phyloP scores from a whole-genome alignment of 2,329 filamentous ascomycete species.

The Ophiocordyceps australis region DNA sequence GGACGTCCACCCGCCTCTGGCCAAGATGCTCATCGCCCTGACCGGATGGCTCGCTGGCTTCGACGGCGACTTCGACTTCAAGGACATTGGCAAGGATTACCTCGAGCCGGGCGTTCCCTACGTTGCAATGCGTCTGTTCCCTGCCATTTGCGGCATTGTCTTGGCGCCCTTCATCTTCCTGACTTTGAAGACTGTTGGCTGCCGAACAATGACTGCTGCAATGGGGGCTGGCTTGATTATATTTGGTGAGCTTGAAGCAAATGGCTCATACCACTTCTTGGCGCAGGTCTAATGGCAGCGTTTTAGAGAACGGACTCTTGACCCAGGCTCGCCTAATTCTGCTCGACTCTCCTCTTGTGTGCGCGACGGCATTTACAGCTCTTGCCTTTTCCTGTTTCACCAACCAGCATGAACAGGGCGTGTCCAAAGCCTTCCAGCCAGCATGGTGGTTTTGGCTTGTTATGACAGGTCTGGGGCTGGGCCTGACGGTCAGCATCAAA shows the following conservation, averaged over 20 bases:
- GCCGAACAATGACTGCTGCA: slow-evolving; percentile 67
- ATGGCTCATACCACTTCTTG: too few species aligned
- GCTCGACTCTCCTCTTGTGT: slow-evolving; percentile 85
- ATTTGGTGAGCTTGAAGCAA: slow-evolving; percentile 79
- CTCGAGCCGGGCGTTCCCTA: slow-evolving; percentile 88
- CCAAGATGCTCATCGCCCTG: slow-evolving; percentile 90
- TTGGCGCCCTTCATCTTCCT: slow-evolving; percentile 88
- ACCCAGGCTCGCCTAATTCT: slow-evolving; percentile 93
- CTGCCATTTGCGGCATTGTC: slow-evolving; percentile 74
- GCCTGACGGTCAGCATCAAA: slow-evolving; percentile 87
- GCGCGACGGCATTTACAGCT: slow-evolving; percentile 82
- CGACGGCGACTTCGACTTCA: slow-evolving; percentile 93
- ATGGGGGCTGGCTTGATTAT: slow-evolving; percentile 77
- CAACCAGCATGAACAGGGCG: slow-evolving; percentile 91
- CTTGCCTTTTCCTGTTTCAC: slow-evolving; percentile 84
- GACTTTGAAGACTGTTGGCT: slow-evolving; percentile 79
- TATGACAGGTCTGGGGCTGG: slow-evolving; percentile 71
- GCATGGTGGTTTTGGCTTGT: slow-evolving; percentile 98
- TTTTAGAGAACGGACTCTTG: slow-evolving; percentile 87
- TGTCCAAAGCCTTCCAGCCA: slow-evolving; percentile 67
- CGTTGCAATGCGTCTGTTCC: slow-evolving; percentile 90
- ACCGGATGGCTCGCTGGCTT: slow-evolving; percentile 92
- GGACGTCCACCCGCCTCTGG: slow-evolving; percentile 97
- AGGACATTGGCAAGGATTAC: slow-evolving; percentile 98
- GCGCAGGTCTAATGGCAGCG: too few species aligned